Conservation (phyloP, 2,329 filamentous ascomycete species). For the Alternaria postmessia region DNA sequence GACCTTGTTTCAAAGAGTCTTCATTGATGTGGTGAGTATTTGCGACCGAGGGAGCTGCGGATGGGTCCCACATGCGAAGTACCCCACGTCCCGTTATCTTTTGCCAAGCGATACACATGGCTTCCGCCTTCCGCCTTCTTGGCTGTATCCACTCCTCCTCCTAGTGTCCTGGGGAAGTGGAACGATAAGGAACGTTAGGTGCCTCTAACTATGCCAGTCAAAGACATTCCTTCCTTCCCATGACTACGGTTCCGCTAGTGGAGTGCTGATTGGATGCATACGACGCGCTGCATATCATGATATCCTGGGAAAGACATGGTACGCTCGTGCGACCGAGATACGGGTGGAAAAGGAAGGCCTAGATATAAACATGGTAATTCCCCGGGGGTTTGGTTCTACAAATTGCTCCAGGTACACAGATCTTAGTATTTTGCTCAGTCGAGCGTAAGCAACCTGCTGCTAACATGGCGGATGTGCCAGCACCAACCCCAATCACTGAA, state of each 20-base stretch:
- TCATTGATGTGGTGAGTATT: not conserved
- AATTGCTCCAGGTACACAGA: not conserved
- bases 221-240: conserved; percentile 23
- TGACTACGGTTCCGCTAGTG: not conserved
- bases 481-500: conserved; percentile 47
- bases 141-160: conserved; percentile 29
- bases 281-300: conserved; percentile 10
- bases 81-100: conserved; percentile 39
- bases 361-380: conserved; percentile 2
- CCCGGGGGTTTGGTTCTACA: not conserved
- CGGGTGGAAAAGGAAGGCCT: conserved; percentile 15
- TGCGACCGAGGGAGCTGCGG: not conserved
- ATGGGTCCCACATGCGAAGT: conserved; percentile 7
- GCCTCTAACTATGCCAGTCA: conserved; percentile 25
- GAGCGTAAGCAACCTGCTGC: not conserved
- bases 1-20: conserved; percentile 25
- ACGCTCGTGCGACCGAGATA: conserved; percentile 4
- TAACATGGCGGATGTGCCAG: conserved; percentile 37
- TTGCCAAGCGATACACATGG: conserved; percentile 36
- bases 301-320: conserved; percentile 6
- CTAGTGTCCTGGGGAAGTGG: conserved; percentile 20
- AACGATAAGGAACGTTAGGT: conserved; percentile 35
- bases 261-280: not conserved
- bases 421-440: not conserved
- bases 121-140: conserved; percentile 33